A percentile compares a stretch with the other conserved stretches of the same genome.
Evolutionary conservation across 345 rosid species (phyloP).

Genomic region (Litchi chinensis): DNA sequence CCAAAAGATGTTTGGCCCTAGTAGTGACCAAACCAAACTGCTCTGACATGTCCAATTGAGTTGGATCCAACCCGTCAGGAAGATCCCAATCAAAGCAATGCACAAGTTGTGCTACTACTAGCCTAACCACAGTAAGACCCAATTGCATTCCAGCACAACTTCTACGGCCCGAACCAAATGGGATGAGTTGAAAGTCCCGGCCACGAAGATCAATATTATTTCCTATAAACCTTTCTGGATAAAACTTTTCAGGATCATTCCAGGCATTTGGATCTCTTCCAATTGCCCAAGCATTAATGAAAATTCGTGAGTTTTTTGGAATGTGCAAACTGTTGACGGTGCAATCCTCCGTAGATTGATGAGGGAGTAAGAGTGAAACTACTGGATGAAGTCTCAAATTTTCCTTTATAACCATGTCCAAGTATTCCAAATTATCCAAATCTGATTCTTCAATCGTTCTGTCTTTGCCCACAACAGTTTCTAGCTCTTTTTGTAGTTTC

Average conservation of each 20-base stretch:
- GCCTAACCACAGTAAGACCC: slow-evolving; percentile 18
- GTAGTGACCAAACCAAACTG: slow-evolving; percentile 13
- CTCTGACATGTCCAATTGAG: slow-evolving; percentile 7
- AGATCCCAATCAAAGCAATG: slow-evolving; percentile 33
- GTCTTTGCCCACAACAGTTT: slow-evolving; percentile 13
- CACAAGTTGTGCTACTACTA: slow-evolving; percentile 15
- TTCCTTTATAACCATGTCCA: slow-evolving; percentile 28
- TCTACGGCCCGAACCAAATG: slow-evolving; percentile 4
- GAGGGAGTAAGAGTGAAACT: slow-evolving; percentile 18
- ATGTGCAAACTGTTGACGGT: slow-evolving; percentile 12
- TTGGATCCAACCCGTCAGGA: neutral
- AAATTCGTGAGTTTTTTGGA: slow-evolving; percentile 17
- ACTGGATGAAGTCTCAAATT: slow-evolving; percentile 30
- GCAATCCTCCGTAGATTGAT: slow-evolving; percentile 13
- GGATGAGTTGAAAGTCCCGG: slow-evolving; percentile 18
- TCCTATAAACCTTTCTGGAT: slow-evolving; percentile 21
- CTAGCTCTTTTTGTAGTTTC: neutral
- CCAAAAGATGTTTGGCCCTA: neutral
- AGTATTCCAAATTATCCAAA: slow-evolving; percentile 9
- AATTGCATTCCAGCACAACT: slow-evolving; percentile 2
- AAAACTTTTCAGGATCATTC: slow-evolving; percentile 15
- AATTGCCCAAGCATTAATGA: slow-evolving; percentile 21
- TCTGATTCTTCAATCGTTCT: slow-evolving; percentile 16
- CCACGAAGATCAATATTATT: neutral
- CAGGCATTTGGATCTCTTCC: slow-evolving; percentile 24